Percentiles rank a stretch among this genome's conserved stretches.
Evolutionary conservation across 331 rosid genomes (phyloP).

Genomic region (Cucumis variabilis): DNA sequence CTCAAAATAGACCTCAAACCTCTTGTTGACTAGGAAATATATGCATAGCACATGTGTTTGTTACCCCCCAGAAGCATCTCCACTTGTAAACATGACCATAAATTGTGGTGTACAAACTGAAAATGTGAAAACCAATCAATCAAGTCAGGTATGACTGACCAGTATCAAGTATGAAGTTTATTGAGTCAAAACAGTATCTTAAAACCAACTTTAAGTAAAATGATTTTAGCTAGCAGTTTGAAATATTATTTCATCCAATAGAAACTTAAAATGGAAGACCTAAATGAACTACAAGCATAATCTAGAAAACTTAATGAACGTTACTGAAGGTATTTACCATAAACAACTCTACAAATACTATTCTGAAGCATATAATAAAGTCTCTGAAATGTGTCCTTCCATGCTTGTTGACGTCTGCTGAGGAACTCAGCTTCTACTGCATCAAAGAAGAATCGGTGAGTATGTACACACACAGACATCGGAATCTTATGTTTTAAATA

Average conservation of each 20-base stretch:
- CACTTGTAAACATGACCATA: conserved; percentile 86
- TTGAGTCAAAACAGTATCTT: not conserved
- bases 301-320: not conserved
- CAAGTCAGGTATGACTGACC: conserved; percentile 23
- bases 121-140: conserved; percentile 36
- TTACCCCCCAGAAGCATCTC: conserved; percentile 51
- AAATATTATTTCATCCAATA: conserved; percentile 12
- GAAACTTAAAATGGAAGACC: not conserved
- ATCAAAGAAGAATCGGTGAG: conserved; percentile 29
- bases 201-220: not conserved
- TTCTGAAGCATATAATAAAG: conserved; percentile 88
- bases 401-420: conserved; percentile 67
- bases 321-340: conserved; percentile 60
- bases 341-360: conserved; percentile 75
- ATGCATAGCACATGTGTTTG: too few relatives aligned
- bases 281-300: too few relatives aligned
- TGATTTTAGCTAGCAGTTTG: conserved; percentile 4
- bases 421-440: conserved; percentile 80
- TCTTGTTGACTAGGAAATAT: too few relatives aligned
- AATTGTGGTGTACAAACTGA: conserved; percentile 84
- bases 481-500: conserved; percentile 30
- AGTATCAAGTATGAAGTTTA: not conserved
- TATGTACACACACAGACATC: not conserved
- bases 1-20: too few relatives aligned
- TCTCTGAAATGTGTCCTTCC: conserved; percentile 90